These are phyloP conservation scores for Citrus australasica DNA, from an alignment of 345 rosid genomes.

Conservation along the genomic window DNA sequence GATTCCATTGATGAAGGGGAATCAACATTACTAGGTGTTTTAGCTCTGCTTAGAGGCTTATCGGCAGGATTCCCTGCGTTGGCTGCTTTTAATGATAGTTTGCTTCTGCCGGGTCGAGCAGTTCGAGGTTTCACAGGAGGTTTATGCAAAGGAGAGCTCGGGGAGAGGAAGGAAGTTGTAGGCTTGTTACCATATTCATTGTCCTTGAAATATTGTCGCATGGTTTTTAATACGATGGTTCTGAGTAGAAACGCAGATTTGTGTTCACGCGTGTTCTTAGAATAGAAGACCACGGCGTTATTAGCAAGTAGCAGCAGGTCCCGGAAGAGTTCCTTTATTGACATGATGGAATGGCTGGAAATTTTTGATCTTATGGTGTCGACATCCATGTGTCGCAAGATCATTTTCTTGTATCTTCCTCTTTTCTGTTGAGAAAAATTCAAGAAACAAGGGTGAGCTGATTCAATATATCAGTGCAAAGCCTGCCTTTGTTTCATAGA, in stretches of 20 bases:
- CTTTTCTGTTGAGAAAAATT: slow-evolving; percentile 52
- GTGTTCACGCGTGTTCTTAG: slow-evolving; percentile 74
- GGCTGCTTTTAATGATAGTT: slow-evolving; percentile 18
- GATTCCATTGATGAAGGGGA: slow-evolving; percentile 44
- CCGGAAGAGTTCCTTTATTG: slow-evolving; percentile 59
- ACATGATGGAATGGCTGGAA: slow-evolving; percentile 29
- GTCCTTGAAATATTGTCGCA: slow-evolving; percentile 40
- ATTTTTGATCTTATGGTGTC: slow-evolving; percentile 69
- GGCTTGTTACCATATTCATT: slow-evolving; percentile 19
- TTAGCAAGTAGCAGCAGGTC: slow-evolving; percentile 72
- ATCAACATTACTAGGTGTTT: slow-evolving; percentile 19
- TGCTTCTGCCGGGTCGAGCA: slow-evolving; percentile 23
- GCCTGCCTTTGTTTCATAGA: background rate
- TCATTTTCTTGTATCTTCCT: slow-evolving; percentile 82
- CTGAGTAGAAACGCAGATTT: slow-evolving; percentile 68
- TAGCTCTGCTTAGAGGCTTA: slow-evolving; percentile 31
- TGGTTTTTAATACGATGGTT: slow-evolving; percentile 45
- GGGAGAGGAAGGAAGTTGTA: slow-evolving; percentile 17
- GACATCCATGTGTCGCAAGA: slow-evolving; percentile 66
- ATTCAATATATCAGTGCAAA: slow-evolving; percentile 1
- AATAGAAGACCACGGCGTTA: slow-evolving; percentile 71
- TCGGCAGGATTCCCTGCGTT: slow-evolving; percentile 16
- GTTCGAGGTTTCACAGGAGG: slow-evolving; percentile 43
- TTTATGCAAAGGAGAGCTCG: slow-evolving; percentile 25
- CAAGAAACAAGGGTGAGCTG: slow-evolving; percentile 11